Evolutionary conservation across 257 asterid genomes (phyloP).

Genomic region (Nicotiana tabacum): DNA sequence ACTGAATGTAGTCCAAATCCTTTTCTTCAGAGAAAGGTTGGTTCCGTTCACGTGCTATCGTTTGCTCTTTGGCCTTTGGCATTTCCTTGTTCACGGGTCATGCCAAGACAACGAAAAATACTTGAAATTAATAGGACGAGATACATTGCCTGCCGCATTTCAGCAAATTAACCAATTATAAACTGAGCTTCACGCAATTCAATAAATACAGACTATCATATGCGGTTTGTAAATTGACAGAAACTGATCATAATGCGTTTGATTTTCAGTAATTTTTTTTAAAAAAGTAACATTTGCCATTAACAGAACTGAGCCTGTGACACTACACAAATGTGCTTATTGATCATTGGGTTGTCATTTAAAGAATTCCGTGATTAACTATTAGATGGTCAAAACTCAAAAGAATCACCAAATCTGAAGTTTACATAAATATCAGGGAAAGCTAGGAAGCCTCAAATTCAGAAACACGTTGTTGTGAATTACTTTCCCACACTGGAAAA

Average conservation of each 20-base stretch:
- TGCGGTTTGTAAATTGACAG: neutral
- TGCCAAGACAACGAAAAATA: neutral
- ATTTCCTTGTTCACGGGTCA: conserved; percentile 17
- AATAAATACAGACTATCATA: neutral
- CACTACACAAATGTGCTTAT: neutral
- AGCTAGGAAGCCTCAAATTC: neutral
- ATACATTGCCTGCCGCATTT: neutral
- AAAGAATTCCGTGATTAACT: too few species aligned
- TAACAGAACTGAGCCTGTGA: neutral
- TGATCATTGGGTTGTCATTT: too few species aligned
- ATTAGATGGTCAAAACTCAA: too few species aligned
- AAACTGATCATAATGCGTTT: neutral
- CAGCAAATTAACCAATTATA: neutral
- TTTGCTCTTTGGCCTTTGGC: neutral
- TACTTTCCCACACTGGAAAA: neutral
- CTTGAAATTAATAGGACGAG: neutral
- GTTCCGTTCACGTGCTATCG: neutral
- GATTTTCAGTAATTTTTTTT: neutral
- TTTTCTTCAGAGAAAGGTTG: neutral
- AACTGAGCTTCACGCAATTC: neutral
- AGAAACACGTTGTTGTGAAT: neutral
- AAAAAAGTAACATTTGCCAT: neutral
- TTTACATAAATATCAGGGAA: neutral
- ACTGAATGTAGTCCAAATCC: neutral
- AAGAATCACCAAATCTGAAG: neutral